phyloP scores from a whole-genome alignment of 2,329 filamentous ascomycete genomes.

The Aspergillus sp. region DNA sequence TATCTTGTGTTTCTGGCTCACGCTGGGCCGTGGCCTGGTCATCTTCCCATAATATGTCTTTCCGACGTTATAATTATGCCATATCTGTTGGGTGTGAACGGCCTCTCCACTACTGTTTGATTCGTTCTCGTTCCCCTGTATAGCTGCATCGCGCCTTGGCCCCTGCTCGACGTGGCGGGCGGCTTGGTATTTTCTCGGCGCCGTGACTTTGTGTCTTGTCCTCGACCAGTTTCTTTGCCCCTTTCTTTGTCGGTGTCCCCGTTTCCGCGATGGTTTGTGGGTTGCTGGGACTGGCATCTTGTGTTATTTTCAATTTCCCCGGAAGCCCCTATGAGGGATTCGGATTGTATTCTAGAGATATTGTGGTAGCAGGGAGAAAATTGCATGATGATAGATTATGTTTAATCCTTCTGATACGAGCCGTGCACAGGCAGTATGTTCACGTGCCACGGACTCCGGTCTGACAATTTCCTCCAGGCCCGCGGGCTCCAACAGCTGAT shows the following conservation, averaged over 20 bases:
- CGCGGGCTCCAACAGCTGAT: not conserved
- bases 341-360: conserved; percentile 17
- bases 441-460: too few relatives aligned
- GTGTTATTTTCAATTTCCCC: conserved; percentile 11
- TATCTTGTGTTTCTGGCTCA: conserved; percentile 19
- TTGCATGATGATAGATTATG: conserved; percentile 6
- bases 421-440: too few relatives aligned
- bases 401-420: not conserved
- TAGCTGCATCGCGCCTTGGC: conserved; percentile 37
- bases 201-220: conserved; percentile 20
- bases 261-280: conserved; percentile 1
- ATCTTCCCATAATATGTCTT: conserved; percentile 13
- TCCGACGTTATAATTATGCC: conserved; percentile 9
- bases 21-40: conserved; percentile 25
- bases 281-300: conserved; percentile 7
- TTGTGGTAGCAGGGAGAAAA: conserved; percentile 12
- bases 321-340: not conserved
- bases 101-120: conserved; percentile 25
- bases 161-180: conserved; percentile 22
- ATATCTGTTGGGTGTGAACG: conserved; percentile 10
- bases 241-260: conserved; percentile 11
- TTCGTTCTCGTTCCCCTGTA: conserved; percentile 23
- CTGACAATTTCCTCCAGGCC: too few relatives aligned
- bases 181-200: conserved; percentile 35
- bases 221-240: conserved; percentile 15